phyloP scores from a whole-genome alignment of 345 rosid genomes.

The Cardamine resedifolia region DNA sequence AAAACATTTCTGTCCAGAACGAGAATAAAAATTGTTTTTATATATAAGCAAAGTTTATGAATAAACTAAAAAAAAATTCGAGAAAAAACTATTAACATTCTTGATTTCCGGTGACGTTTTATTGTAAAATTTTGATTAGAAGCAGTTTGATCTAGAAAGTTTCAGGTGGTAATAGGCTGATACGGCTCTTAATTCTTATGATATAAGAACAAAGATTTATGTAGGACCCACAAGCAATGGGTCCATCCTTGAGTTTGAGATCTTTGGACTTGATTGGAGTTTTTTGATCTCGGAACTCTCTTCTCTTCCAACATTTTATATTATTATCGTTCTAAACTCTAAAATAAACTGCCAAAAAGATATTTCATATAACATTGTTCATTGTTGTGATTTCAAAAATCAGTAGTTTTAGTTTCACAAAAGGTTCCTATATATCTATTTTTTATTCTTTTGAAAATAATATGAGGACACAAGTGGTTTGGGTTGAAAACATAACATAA shows the following conservation, averaged over 20 bases:
- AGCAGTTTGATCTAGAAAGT: conserved; percentile 8
- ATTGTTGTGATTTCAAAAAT: not conserved
- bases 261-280: conserved; percentile 5
- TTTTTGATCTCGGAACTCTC: conserved; percentile 26
- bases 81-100: not conserved
- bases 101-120: not conserved
- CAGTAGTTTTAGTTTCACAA: not conserved
- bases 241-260: conserved; percentile 15
- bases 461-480: not conserved
- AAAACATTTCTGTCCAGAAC: not conserved
- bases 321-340: conserved; percentile 9
- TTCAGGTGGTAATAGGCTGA: not conserved
- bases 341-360: not conserved
- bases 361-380: not conserved
- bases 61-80: not conserved
- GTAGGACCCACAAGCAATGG: conserved; percentile 23
- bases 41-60: not conserved
- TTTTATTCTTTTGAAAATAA: not conserved
- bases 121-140: not conserved
- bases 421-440: not conserved
- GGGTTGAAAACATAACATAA: not conserved
- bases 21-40: not conserved
- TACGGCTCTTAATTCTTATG: not conserved
- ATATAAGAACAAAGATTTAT: conserved; percentile 1
- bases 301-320: conserved; percentile 4